Evolutionary conservation across 768 basidiomycete species (phyloP).

Genomic region (Leccinum truebloodii): DNA sequence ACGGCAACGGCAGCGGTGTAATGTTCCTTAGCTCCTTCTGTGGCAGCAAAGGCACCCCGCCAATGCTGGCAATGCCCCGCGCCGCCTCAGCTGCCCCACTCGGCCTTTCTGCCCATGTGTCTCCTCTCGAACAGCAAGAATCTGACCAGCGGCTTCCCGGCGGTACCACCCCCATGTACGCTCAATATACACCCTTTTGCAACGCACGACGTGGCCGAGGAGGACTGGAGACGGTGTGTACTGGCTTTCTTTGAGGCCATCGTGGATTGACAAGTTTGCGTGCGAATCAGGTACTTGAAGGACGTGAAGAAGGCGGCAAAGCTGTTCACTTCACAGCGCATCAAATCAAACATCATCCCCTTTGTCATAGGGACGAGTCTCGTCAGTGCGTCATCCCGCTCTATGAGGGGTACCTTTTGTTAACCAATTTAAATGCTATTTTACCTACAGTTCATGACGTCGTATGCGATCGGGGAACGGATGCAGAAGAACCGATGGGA

Average conservation of each 20-base stretch:
- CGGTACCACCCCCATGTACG: constrained; percentile 41
- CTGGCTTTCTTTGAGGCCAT: no score
- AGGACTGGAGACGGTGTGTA: constrained; percentile 48
- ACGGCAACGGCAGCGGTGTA: not conserved
- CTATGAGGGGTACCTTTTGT: no score
- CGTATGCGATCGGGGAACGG: no score
- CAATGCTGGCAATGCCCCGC: constrained; percentile 27
- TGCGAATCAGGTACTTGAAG: constrained; percentile 35
- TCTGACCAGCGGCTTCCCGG: constrained; percentile 46
- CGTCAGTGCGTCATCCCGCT: no score
- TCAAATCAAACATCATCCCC: no score
- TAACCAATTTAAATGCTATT: not conserved
- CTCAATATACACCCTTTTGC: no score
- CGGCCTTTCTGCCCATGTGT: constrained; percentile 27
- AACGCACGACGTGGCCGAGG: no score
- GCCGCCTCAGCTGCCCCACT: constrained; percentile 13
- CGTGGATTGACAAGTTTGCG: not conserved
- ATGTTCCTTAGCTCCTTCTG: constrained; percentile 28
- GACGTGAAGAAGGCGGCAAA: constrained; percentile 34
- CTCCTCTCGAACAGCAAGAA: constrained; percentile 28
- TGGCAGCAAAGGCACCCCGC: constrained; percentile 27
- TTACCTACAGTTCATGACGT: no score
- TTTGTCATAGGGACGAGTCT: no score
- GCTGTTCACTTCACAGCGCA: constrained; percentile 23
- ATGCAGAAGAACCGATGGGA: no score